A percentile compares a stretch with the other conserved stretches of the same genome.
These are phyloP conservation scores for Fusarium ramigenum DNA, from an alignment of 2,329 filamentous ascomycete species.

Conservation along the genomic window DNA sequence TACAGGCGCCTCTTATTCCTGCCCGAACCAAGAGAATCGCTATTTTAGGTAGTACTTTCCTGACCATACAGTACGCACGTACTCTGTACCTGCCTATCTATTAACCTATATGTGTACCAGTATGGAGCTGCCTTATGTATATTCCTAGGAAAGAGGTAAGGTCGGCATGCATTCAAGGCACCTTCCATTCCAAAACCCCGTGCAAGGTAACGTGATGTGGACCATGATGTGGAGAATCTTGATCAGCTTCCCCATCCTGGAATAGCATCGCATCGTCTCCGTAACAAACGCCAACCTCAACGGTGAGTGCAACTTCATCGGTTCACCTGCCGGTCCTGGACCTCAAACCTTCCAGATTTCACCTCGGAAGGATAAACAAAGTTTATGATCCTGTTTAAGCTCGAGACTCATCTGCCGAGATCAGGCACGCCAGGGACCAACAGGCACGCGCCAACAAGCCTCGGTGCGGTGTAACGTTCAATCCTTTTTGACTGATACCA, in stretches of 20 bases:
- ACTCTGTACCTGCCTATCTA: background rate
- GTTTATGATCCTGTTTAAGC: slow-evolving; percentile 20
- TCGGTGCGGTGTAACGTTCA: slow-evolving; percentile 20
- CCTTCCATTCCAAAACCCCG: slow-evolving; percentile 24
- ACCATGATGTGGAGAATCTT: slow-evolving; percentile 9
- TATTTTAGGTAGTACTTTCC: background rate
- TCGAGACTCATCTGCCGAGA: slow-evolving; percentile 27
- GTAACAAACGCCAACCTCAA: slow-evolving; percentile 35
- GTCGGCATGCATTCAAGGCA: slow-evolving; percentile 9
- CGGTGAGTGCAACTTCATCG: slow-evolving; percentile 26
- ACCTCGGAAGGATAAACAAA: background rate
- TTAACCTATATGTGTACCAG: background rate
- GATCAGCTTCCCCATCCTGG: slow-evolving; percentile 9
- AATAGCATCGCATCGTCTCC: slow-evolving; percentile 20
- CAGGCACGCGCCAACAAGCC: slow-evolving; percentile 29
- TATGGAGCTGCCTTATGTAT: background rate
- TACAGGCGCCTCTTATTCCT: background rate
- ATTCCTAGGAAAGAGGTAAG: background rate
- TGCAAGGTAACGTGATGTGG: slow-evolving; percentile 37
- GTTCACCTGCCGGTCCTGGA: background rate
- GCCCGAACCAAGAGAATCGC: background rate
- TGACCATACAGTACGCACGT: background rate
- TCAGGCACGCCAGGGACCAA: slow-evolving; percentile 33
- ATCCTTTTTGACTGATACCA: background rate
- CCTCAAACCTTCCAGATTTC: slow-evolving; percentile 15